Conservation (phyloP, 1,284 basidiomycete genomes). For the Austroboletus novae-zelandiae region DNA sequence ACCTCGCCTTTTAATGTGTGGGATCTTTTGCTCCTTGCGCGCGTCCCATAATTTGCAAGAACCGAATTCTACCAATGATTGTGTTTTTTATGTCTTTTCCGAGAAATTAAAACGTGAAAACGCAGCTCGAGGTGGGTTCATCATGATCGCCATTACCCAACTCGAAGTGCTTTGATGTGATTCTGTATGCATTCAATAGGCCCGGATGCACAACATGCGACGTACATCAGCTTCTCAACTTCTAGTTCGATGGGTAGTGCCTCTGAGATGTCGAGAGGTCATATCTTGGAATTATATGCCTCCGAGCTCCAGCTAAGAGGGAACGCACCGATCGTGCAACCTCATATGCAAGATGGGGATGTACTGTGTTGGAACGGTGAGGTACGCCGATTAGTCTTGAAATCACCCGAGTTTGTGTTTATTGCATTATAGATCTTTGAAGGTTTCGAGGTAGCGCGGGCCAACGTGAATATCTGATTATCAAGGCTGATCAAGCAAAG, state of each 20-base stretch:
- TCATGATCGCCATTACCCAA: neutral
- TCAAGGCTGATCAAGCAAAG: conserved; percentile 29
- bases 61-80: conserved; percentile 4
- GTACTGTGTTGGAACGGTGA: conserved; percentile 91
- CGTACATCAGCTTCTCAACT: conserved; percentile 17
- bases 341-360: conserved; percentile 59
- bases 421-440: conserved; percentile 61
- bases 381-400: conserved; percentile 40
- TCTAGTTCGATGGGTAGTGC: neutral
- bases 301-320: conserved; percentile 84
- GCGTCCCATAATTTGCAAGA: conserved; percentile 8
- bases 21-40: conserved; percentile 43
- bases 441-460: conserved; percentile 55
- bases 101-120: conserved; percentile 43
- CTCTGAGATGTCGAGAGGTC: conserved; percentile 19
- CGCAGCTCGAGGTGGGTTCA: conserved; percentile 46
- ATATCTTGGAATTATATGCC: conserved; percentile 52
- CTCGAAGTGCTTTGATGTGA: neutral
- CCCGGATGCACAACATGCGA: conserved; percentile 54
- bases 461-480: neutral
- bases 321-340: conserved; percentile 60
- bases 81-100: conserved; percentile 29
- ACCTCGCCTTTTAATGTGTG: conserved; percentile 45
- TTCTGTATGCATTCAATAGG: conserved; percentile 38
- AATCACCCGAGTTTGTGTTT: neutral